phyloP scores from a whole-genome alignment of 768 basidiomycete genomes.

The Panaeolus cyanescens region DNA sequence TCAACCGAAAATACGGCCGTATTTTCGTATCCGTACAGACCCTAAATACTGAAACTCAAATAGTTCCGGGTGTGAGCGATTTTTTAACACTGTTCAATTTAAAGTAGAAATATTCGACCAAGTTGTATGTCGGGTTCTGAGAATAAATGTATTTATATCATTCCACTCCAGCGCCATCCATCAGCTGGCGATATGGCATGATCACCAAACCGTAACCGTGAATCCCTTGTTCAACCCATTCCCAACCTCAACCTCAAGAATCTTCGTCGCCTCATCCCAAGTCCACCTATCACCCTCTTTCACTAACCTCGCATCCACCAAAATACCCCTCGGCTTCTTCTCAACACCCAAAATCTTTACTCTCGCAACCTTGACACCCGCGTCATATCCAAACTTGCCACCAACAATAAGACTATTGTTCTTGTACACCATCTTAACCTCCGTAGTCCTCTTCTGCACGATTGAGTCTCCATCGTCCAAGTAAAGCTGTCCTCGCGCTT shows the following conservation, averaged over 20 bases:
- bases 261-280: slow-evolving; percentile 40
- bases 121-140: too few species aligned
- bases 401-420: slow-evolving; percentile 31
- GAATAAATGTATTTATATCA: too few species aligned
- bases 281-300: slow-evolving; percentile 15
- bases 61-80: too few species aligned
- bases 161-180: too few species aligned
- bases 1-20: too few species aligned
- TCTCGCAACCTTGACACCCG: slow-evolving; percentile 36
- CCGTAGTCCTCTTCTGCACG: slow-evolving; percentile 29
- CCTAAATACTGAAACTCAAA: too few species aligned
- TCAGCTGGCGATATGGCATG: too few species aligned
- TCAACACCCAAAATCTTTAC: slow-evolving; percentile 41
- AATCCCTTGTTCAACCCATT: slow-evolving; percentile 31
- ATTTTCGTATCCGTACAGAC: too few species aligned
- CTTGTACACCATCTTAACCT: slow-evolving; percentile 33
- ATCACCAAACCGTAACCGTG: slow-evolving; percentile 5
- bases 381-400: slow-evolving; percentile 37
- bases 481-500: slow-evolving; percentile 56
- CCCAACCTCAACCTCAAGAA: slow-evolving; percentile 45
- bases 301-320: slow-evolving; percentile 28
- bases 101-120: too few species aligned
- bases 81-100: too few species aligned
- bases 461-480: slow-evolving; percentile 67
- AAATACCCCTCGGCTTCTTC: slow-evolving; percentile 28